Base-by-base conservation (phyloP, 1,284 basidiomycete genomes). In the Cutaneotrichosporon daszewskae region DNA sequence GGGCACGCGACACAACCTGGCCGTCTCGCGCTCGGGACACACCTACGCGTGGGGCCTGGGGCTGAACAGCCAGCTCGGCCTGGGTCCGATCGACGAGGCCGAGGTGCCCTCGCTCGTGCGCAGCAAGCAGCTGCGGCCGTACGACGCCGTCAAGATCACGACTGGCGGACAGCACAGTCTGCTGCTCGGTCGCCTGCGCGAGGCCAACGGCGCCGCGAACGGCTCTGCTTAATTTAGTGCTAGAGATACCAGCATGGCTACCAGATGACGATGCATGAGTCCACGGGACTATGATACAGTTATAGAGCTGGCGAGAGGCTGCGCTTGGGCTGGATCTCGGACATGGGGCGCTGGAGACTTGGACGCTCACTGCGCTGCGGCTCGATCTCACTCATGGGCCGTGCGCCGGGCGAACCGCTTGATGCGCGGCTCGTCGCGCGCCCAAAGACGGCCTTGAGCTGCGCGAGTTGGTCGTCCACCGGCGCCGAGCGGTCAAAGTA, bases 11-110 rank as follows among this genome's bases (percentile, higher is more conserved):
- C 86, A 87, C 67, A 90, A 84, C 57, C 77, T 91, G 49, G 90
- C 86, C 4, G 78, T 91, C 36, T 85, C 85, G 14, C 72, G 73
- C 43, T 81, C 77, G 32, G 89, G 89, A 11, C 83, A 84, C 22
- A 72, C 88, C 50, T 91, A 88, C 64, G 76, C 82, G 29, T 94
- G 89, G 89, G 89, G 89, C 36, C 80, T 85, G 53, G 87, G 87
- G 17, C 79, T 60, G 45, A 55, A 59, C 43, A 68, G 64, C 40
- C 73, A 76, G 54, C 66, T 77, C n/a, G 75, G 75, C 20, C 68
- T 75, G 29, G 75, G 73, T 12, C 65, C 72, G 36, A 62, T 60
- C 37, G 74, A 75, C 54, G 62, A 60, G 32, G 66, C 69, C 8
- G 40, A 82, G 78, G 68, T 81, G 75, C 64, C 88, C 78, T 72